phyloP scores from a whole-genome alignment of 495 filamentous ascomycete species.

The Neurospora terricola region DNA sequence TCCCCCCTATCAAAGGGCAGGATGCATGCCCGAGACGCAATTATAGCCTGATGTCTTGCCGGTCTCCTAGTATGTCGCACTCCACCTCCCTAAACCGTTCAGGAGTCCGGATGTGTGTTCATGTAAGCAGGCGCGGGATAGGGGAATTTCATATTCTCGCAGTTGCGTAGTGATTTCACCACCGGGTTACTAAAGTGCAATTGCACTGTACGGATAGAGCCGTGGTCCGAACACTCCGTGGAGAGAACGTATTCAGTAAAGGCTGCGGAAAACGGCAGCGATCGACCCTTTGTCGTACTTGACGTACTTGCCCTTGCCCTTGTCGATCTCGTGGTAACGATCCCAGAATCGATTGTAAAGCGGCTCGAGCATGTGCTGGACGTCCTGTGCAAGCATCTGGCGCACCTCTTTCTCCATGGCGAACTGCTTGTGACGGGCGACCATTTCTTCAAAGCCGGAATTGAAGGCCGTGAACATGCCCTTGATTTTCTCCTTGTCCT shows the following conservation, averaged over 20 bases:
- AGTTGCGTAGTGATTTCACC: neutral
- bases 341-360: conserved; percentile 94
- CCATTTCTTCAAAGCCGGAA: conserved; percentile 75
- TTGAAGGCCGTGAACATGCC: conserved; percentile 91
- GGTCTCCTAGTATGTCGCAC: neutral
- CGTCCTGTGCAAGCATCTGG: conserved; percentile 63
- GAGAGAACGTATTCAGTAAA: conserved; percentile 20
- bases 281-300: conserved; percentile 81
- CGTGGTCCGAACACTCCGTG: neutral
- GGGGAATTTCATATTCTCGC: neutral
- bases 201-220: neutral
- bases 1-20: neutral
- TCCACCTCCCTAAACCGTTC: neutral
- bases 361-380: conserved; percentile 83
- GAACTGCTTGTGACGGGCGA: conserved; percentile 65
- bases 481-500: conserved; percentile 92
- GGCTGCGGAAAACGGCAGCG: conserved; percentile 42
- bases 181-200: neutral
- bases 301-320: conserved; percentile 92
- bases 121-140: neutral
- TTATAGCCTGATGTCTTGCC: neutral
- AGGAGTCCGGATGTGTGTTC: neutral
- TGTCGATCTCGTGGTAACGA: conserved; percentile 95
- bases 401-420: conserved; percentile 86
- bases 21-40: neutral